These are phyloP conservation scores for Blastobotrys terrestris DNA, from an alignment of 805 yeast genomes.

Conservation along the genomic window DNA sequence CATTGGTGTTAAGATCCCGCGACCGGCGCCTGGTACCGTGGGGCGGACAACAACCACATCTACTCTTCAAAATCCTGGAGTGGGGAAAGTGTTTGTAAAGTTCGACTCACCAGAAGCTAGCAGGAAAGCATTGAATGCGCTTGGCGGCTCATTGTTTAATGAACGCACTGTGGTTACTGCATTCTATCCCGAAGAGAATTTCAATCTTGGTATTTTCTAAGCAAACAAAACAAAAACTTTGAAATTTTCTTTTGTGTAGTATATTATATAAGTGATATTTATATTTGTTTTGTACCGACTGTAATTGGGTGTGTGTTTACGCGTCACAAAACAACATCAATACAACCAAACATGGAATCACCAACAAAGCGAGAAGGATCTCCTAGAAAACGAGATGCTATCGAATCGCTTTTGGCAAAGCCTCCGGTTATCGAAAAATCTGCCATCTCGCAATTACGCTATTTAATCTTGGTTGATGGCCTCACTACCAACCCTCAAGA, in stretches of 20 bases:
- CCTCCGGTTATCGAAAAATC: conserved; percentile 40
- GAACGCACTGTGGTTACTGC: conserved; percentile 65
- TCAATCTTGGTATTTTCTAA: conserved; percentile 30
- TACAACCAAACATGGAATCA: not conserved
- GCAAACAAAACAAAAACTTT: too few species aligned
- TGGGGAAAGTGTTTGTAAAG: conserved; percentile 68
- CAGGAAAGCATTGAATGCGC: conserved; percentile 44
- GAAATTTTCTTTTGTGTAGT: too few species aligned
- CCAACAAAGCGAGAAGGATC: not conserved
- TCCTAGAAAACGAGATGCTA: conserved; percentile 42
- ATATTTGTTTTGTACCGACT: too few species aligned
- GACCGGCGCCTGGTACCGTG: conserved; percentile 45
- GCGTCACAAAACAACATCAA: too few species aligned
- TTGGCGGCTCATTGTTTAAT: conserved; percentile 63
- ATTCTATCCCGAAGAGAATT: conserved; percentile 48
- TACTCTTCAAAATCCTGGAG: conserved; percentile 37
- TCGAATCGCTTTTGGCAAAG: conserved; percentile 41
- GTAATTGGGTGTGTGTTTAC: too few species aligned
- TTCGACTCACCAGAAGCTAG: conserved; percentile 51
- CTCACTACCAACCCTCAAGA: conserved; percentile 18
- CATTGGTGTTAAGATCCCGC: conserved; percentile 52
- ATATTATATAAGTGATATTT: too few species aligned
- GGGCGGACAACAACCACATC: conserved; percentile 6
- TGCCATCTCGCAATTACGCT: conserved; percentile 48
- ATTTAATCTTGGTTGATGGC: conserved; percentile 46